Base-by-base conservation (phyloP, 1,284 basidiomycete species). In the Ustilago nuda region DNA sequence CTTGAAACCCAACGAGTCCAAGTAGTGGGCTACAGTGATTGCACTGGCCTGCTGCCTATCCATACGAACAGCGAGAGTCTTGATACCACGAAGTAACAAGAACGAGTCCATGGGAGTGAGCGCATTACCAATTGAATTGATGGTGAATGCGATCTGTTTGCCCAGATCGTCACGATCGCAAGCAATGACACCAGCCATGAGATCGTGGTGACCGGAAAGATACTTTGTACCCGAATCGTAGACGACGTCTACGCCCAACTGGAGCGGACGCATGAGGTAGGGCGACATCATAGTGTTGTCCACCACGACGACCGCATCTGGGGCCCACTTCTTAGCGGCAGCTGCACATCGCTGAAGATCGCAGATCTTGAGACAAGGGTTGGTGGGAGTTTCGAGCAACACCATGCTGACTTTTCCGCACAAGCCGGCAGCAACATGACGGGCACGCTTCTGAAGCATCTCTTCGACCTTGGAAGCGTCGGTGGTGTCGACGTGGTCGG, bases 241-340 rank as follows among this genome's bases (percentile, higher is more conserved):
- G 17, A 98, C 95, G 58, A 99, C 91, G 84, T 99, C 97, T 53
- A 93, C 94, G 33, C 97, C 97, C 71, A 97, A 92, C 84, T 98
- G 94, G 58, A 99, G 90, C 2, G 97, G 97, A 61, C 95, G 89
- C 87, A 98, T 95, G 19, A 99, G 89, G 87, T 98, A 99, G 11
- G 97, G 97, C 83, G 95, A 98, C 95, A 99, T 98, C 97, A 99
- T 99, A 74, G 97, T 99, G 87, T 99, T 99, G 87, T 99, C 97
- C 30, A 82, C 78, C 5, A 85, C 83, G 11, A 84, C 79, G 15
- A 84, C 58, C 4, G 84, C 84, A 39, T 84, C 81, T n/a, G 83
- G 83, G 3, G 78, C 78, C 64, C 77, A 80, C 60, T 75, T 71
- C 51, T 83, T 82, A 36, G 77, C 84, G 35, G 81, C 75, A 33